Evolutionary conservation across 345 rosid genomes (phyloP), one percentile per base, ranked within the genome.

Genomic region (Dimocarpus longan): DNA sequence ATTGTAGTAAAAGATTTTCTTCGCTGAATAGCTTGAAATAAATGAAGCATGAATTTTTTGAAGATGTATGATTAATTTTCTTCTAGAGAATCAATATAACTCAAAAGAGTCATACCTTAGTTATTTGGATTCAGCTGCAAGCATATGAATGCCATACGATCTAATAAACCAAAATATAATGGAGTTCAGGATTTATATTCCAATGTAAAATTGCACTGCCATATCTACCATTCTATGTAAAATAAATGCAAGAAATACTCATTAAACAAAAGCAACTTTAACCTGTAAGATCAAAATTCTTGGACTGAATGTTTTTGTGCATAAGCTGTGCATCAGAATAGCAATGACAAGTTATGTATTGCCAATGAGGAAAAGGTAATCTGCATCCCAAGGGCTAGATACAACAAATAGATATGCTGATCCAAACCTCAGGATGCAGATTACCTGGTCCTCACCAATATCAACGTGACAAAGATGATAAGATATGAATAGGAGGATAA

Each of bases 351-450:
- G 54, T 3, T 66, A 40, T 57, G 62, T 84, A 86, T 84, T 89
- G 87, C 26, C 32, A 73, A 82, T 78, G 48, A 91, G 92, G 91
- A 90, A 48, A 73, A 84, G 82, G 74, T 90, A 90, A 91, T 86
- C 93, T 82, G 85, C 93, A 79, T 6, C 89, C 91, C 76, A 46
- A 85, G 95, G 93, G 6, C 85, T 86, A 84, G 88, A 88, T 60
- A 26, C 71, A 69, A 68, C 79, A 64, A 66, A 22, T 9, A 28
- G 26, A 59, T 43, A 63, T 71, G 71, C 44, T 40, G 78, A 85
- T 88, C 90, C 79, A 87, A 87, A 89, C 93, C 93, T 90, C 91
- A 90, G 92, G 93, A 89, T 90, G 92, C 91, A 90, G 92, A 88
- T 91, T 91, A 89, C 85, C 89, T 42, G 26, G 67, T 85, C 89